Evolutionary conservation across 441 rosid genomes (phyloP).

Genomic region (Theobroma grandiflorum): DNA sequence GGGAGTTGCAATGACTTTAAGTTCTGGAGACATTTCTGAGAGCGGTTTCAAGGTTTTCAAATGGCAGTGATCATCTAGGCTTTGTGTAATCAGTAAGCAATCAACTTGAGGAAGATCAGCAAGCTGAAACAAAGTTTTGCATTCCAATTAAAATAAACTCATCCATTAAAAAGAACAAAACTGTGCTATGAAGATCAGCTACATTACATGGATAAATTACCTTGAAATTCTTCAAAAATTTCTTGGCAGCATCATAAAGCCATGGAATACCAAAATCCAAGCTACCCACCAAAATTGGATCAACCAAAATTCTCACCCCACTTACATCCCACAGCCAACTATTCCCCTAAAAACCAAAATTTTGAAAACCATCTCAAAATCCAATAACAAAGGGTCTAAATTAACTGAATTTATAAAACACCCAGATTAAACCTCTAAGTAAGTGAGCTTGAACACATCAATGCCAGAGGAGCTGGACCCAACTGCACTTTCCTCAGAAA

Average conservation of each 20-base stretch:
- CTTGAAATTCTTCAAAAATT: constrained; percentile 67
- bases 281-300: constrained; percentile 86
- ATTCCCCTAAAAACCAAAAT: constrained; percentile 65
- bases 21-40: constrained; percentile 59
- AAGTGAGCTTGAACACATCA: constrained; percentile 69
- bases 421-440: constrained; percentile 68
- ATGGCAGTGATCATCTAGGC: constrained; percentile 96
- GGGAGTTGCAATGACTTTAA: constrained; percentile 81
- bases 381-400: constrained; percentile 8
- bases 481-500: constrained; percentile 63
- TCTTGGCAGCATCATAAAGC: constrained; percentile 92
- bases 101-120: constrained; percentile 79
- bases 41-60: constrained; percentile 80
- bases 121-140: constrained; percentile 61
- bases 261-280: constrained; percentile 92
- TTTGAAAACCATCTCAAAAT: constrained; percentile 12
- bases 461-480: constrained; percentile 50
- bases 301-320: constrained; percentile 75
- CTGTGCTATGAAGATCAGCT: not conserved
- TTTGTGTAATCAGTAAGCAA: constrained; percentile 87
- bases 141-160: constrained; percentile 18
- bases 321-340: constrained; percentile 90
- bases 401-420: constrained; percentile 16
- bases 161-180: not conserved
- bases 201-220: constrained; percentile 41